Conservation (phyloP, 768 basidiomycete species). For the Hirschioporus abietinus region DNA sequence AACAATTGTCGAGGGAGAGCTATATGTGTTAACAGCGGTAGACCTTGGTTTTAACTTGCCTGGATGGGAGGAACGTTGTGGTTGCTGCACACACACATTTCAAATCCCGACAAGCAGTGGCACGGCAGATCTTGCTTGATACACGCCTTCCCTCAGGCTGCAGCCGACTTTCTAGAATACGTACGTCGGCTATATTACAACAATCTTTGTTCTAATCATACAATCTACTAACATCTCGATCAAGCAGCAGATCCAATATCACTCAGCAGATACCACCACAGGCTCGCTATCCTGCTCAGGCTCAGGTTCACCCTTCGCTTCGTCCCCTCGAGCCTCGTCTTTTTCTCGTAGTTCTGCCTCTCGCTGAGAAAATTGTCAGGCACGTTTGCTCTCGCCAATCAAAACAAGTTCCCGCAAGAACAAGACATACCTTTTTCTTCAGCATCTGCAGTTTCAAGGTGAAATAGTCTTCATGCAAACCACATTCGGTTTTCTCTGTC, state of each 20-base stretch:
- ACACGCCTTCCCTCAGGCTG: too few species aligned
- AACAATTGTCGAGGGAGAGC: not conserved
- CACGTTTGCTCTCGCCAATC: not conserved
- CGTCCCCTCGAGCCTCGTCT: conserved; percentile 19
- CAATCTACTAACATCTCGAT: conserved; percentile 1
- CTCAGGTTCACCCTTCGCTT: too few species aligned
- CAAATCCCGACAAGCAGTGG: not conserved
- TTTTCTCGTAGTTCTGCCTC: conserved; percentile 20
- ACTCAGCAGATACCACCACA: too few species aligned
- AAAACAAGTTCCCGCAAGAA: not conserved
- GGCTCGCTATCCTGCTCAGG: not conserved
- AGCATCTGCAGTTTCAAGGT: conserved; percentile 38
- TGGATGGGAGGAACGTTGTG: too few species aligned
- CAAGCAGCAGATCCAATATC: not conserved
- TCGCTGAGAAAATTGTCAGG: conserved; percentile 13
- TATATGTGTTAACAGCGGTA: too few species aligned
- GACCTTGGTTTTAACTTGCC: too few species aligned
- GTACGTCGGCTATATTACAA: not conserved
- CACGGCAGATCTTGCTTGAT: not conserved
- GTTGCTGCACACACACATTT: not conserved
- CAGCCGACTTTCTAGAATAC: not conserved
- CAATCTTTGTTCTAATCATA: conserved; percentile 3
- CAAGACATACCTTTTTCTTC: conserved; percentile 23
- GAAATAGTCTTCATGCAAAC: conserved; percentile 89
- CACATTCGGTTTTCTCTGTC: conserved; percentile 88